Conservation (phyloP, 768 basidiomycete genomes). For the Rhodotorula babjevae region DNA sequence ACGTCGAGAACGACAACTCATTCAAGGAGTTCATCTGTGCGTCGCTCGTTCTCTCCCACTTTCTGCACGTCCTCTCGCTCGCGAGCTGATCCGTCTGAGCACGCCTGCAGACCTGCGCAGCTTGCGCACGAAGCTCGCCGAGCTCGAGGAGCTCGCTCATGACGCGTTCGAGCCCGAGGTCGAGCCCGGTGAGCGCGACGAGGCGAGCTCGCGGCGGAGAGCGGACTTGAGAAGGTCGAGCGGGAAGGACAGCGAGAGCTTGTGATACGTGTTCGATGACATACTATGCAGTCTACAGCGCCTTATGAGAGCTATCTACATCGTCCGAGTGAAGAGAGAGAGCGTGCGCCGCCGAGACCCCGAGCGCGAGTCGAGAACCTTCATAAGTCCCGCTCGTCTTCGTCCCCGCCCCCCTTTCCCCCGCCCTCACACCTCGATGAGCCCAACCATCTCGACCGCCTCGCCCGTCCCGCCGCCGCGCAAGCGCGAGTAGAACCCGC, state of each 20-base stretch:
- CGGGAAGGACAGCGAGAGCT: background rate
- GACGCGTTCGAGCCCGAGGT: background rate
- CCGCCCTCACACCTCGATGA: background rate
- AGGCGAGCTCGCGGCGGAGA: background rate
- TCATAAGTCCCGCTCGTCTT: too few relatives aligned
- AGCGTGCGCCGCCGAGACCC: too few relatives aligned
- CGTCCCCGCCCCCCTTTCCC: too few relatives aligned
- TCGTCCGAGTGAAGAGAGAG: too few relatives aligned
- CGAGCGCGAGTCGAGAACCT: too few relatives aligned
- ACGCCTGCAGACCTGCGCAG: conserved; percentile 7
- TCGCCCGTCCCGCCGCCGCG: background rate
- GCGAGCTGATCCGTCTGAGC: background rate
- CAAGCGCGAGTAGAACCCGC: conserved; percentile 4
- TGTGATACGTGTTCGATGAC: background rate
- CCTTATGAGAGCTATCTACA: too few relatives aligned
- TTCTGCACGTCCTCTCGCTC: background rate
- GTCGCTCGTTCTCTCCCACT: background rate
- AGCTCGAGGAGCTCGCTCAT: conserved; percentile 8
- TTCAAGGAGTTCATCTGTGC: conserved; percentile 29
- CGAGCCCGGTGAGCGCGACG: background rate
- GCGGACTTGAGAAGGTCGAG: background rate
- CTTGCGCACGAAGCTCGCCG: conserved; percentile 11
- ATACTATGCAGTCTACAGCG: background rate
- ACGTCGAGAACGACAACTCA: conserved; percentile 12
- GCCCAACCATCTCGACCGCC: conserved; percentile 15